These are phyloP conservation scores for Malassezia cuniculi DNA, from an alignment of 1,284 basidiomycete species.

Conservation along the genomic window DNA sequence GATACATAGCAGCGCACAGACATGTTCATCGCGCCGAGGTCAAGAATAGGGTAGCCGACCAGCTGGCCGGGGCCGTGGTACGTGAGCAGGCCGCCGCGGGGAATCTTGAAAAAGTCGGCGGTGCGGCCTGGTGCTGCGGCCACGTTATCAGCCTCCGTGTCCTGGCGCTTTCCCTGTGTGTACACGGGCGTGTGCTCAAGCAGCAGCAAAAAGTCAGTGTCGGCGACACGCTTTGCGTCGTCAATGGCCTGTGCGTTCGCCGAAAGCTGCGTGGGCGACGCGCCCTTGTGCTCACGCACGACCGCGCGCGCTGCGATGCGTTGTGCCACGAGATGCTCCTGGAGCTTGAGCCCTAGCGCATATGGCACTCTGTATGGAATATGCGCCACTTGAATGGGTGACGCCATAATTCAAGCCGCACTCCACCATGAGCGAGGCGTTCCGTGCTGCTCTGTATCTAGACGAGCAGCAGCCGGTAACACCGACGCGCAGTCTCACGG, in stretches of 20 bases:
- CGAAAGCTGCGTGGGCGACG: conserved; percentile 63
- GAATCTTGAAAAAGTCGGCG: conserved; percentile 71
- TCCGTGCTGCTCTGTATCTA: no score
- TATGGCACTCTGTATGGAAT: conserved; percentile 40
- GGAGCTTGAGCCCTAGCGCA: conserved; percentile 27
- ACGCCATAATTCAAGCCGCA: no score
- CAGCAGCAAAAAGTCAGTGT: conserved; percentile 49
- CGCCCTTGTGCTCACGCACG: conserved; percentile 59
- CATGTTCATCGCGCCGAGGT: conserved; percentile 55
- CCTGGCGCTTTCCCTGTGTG: conserved; percentile 67
- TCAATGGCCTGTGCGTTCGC: conserved; percentile 51
- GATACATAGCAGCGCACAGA: conserved; percentile 60
- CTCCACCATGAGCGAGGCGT: no score
- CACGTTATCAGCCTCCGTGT: conserved; percentile 57
- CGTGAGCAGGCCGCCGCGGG: conserved; percentile 81
- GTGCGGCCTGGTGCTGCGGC: conserved; percentile 55
- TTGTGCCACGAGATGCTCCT: conserved; percentile 34
- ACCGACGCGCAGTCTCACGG: no score
- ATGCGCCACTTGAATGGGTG: no score
- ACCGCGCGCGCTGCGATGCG: conserved; percentile 44
- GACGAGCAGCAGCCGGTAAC: no score
- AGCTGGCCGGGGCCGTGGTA: conserved; percentile 97
- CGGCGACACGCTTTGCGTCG: conserved; percentile 33
- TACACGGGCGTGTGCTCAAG: conserved; percentile 80
- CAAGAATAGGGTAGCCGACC: conserved; percentile 84